These are phyloP conservation scores for Paramyrothecium roridum DNA, from an alignment of 2,329 filamentous ascomycete species.

Conservation along the genomic window DNA sequence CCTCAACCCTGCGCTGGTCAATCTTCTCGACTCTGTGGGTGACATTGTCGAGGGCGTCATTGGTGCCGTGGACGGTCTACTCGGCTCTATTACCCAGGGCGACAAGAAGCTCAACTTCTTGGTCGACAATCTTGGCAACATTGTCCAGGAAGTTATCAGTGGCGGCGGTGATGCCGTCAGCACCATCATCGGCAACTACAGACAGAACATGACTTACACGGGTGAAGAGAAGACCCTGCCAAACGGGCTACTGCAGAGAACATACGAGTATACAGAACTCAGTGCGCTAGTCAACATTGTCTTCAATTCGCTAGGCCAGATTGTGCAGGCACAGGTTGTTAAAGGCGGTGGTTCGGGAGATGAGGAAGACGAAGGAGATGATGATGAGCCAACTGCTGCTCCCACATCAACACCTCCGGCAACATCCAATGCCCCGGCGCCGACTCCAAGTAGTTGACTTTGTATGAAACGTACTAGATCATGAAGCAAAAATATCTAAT, in stretches of 20 bases:
- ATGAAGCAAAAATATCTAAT: no score
- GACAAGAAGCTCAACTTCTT: conserved; percentile 52
- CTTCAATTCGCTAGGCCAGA: background rate
- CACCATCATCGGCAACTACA: conserved; percentile 55
- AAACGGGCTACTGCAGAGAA: background rate
- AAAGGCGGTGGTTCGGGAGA: background rate
- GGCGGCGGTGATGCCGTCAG: conserved; percentile 39
- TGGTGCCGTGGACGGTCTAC: conserved; percentile 54
- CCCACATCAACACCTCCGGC: background rate
- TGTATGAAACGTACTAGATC: background rate
- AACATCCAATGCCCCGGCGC: background rate
- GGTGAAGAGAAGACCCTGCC: conserved; percentile 13
- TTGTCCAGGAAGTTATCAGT: conserved; percentile 55
- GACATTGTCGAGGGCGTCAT: conserved; percentile 50
- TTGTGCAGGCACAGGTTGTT: conserved; percentile 1
- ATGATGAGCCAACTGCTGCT: background rate
- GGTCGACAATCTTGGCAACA: conserved; percentile 61
- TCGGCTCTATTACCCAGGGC: conserved; percentile 56
- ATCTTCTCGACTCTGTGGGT: conserved; percentile 50
- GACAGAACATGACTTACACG: conserved; percentile 55
- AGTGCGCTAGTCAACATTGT: conserved; percentile 1
- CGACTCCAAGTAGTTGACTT: background rate
- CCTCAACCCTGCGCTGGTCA: conserved; percentile 58
- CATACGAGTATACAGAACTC: conserved; percentile 1
- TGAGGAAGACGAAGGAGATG: background rate